Base-by-base conservation (phyloP, 2,329 filamentous ascomycete species). In the Thyridium curvatum region DNA sequence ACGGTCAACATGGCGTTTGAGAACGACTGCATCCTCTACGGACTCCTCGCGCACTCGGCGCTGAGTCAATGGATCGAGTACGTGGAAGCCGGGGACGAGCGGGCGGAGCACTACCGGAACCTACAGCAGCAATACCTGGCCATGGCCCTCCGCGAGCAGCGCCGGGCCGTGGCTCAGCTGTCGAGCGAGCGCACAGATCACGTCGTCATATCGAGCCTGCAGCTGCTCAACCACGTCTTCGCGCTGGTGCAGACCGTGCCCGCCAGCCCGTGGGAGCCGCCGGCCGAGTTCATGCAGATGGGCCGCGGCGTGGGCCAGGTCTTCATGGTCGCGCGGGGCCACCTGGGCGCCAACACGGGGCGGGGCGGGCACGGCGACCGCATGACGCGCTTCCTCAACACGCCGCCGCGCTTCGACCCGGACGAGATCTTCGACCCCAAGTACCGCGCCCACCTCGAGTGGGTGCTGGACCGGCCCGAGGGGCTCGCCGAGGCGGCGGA, bases 231-330 rank as follows among this genome's bases (percentile, higher is more conserved):
- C n/a, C 60, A 63, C 46, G 56, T 55, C 28, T 51, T 62, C 37
- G 60, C 59, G 8, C 47, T 62, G 8, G 60, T 65, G 13, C 61
- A 65, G 52, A 63, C 59, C 10, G 42, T 61, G 32, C 49, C 54
- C 14, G 37, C 52, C 18, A 51, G 56, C 34, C 59, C 58, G 3
- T 64, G 61, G 61, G 53, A 62, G 43, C 60, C 61, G 26, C 61
- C 60, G 13, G 35, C 56, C n/a, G 58, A 62, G 40, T 64, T 49
- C 48, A 38, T 54, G 26, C 46, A 51, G 35, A 47, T 54, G 37
- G 52, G 51, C 4, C 54, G 52, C 10, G 60, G 60, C 14, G 58
- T 59, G 2, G 57, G 56, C 1, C 44, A 52, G 39, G 54, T 64
- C 34, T 54, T 62, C 37, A 44, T 41, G 4, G 54, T 51, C 32